These are phyloP conservation scores for Achaetomium macrosporum DNA, from an alignment of 2,329 filamentous ascomycete genomes.

Conservation along the genomic window DNA sequence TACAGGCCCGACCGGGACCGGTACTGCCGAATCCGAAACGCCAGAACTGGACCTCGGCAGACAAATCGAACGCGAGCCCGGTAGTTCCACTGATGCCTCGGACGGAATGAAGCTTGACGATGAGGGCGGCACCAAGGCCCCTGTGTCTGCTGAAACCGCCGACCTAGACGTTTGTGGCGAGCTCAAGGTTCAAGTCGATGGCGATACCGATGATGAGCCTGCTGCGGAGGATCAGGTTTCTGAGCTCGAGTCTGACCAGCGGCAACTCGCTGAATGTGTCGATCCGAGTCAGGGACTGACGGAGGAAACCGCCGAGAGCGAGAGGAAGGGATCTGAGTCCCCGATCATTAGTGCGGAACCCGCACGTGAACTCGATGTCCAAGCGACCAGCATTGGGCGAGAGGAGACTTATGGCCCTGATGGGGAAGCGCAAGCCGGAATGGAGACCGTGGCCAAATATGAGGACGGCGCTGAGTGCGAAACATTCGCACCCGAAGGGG, in stretches of 20 bases:
- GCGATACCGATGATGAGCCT: too few relatives aligned
- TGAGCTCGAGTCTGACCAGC: background rate
- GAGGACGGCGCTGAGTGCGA: background rate
- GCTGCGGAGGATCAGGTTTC: too few relatives aligned
- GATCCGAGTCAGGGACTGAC: background rate
- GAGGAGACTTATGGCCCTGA: background rate
- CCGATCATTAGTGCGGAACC: background rate
- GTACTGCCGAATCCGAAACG: background rate
- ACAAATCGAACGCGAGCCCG: background rate
- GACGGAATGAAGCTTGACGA: background rate
- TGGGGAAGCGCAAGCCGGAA: background rate
- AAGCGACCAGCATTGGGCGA: background rate
- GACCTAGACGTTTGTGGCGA: background rate
- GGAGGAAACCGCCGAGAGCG: background rate
- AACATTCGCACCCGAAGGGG: background rate
- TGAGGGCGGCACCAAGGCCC: background rate
- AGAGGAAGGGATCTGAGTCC: background rate
- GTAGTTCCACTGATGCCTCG: background rate
- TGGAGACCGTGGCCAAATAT: background rate
- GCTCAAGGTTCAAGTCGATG: too few relatives aligned
- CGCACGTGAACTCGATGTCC: background rate
- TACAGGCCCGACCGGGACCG: background rate
- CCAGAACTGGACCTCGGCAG: background rate
- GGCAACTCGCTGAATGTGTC: background rate
- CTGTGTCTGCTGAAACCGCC: background rate